Evolutionary conservation across 2,329 filamentous ascomycete genomes (phyloP), one percentile per base, ranked within the genome.

Genomic region (Waltergamsia citrina): DNA sequence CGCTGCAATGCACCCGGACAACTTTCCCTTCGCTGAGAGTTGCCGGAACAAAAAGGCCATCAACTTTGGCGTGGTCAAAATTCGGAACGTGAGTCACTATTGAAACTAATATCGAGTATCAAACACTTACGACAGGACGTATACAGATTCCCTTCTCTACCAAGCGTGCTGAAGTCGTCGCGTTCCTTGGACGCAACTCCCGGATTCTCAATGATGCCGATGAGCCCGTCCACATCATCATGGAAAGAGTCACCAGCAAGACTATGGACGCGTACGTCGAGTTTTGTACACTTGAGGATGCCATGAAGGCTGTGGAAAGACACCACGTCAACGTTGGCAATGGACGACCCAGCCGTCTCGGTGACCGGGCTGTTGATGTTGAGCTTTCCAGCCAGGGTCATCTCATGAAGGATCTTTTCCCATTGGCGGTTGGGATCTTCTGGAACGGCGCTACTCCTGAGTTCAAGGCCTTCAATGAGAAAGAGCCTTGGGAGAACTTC

Each of bases 341-440:
- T 15, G 62, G 62, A 4, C 63, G 69, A 4, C 49, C 57, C 17
- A 56, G 57, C 29, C 69, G 69, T 19, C 59, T 82, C 5, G 75
- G 74, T 1, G 65, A 70, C 30, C 71, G 77, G 2, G 61, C 66
- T 12, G 64, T 80, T 17, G 68, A 74, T 3, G 53, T 81, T 7
- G 63, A 71, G 40, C 48, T 79, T 3, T 72, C 74, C 1, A 71
- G 65, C 41, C 71, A 77, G 45, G 61, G 58, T 0, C 56, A 56
- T 6, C 57, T 82, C 12, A 78, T 81, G 74, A 61, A 58, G 41
- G 67, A 73, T n/a, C 52, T 81, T 14, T 81, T 81, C 44, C 75
- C 76, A 0, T 61, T 65, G 26, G 69, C 73, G 4, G 57, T 57
- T 22, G 74, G 74, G 8, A 59, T 80, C 7, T 45, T 57, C 18